Percentiles rank a stretch among this genome's conserved stretches.
Evolutionary conservation across 2,329 filamentous ascomycete species (phyloP).

Genomic region (Xylariales sp.): DNA sequence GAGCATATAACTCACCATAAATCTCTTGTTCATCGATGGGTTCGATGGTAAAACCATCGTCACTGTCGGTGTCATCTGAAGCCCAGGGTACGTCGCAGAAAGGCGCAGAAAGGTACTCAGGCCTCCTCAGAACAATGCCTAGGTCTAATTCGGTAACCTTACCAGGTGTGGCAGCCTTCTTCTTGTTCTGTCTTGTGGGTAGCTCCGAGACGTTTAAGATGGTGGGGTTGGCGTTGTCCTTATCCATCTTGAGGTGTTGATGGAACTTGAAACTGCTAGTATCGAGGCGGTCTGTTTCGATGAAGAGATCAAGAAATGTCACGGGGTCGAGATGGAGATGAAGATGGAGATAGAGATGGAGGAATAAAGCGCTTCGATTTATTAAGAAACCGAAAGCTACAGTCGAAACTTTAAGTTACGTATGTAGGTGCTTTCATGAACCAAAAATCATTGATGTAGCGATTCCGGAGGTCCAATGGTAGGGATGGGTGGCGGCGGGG

Average conservation of each 20-base stretch:
- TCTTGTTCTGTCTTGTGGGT: slow-evolving; percentile 77
- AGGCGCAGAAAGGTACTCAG: slow-evolving; percentile 56
- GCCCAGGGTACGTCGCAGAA: slow-evolving; percentile 54
- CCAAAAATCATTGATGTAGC: background rate
- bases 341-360: too few species aligned
- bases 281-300: too few species aligned
- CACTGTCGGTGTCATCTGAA: slow-evolving; percentile 53
- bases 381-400: background rate
- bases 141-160: slow-evolving; percentile 61
- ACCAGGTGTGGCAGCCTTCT: slow-evolving; percentile 59
- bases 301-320: too few species aligned
- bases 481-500: slow-evolving; percentile 7
- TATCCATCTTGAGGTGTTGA: slow-evolving; percentile 51
- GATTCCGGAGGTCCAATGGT: too few species aligned
- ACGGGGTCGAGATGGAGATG: background rate
- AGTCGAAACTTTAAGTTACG: background rate
- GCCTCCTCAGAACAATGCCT: slow-evolving; percentile 59
- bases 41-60: slow-evolving; percentile 74
- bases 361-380: too few species aligned
- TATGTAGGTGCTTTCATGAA: background rate
- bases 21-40: slow-evolving; percentile 98
- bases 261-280: background rate
- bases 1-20: slow-evolving; percentile 71
- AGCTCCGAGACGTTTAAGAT: slow-evolving; percentile 90
- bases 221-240: slow-evolving; percentile 89